phyloP scores from a whole-genome alignment of 257 asterid genomes.

The Datura wrightii region DNA sequence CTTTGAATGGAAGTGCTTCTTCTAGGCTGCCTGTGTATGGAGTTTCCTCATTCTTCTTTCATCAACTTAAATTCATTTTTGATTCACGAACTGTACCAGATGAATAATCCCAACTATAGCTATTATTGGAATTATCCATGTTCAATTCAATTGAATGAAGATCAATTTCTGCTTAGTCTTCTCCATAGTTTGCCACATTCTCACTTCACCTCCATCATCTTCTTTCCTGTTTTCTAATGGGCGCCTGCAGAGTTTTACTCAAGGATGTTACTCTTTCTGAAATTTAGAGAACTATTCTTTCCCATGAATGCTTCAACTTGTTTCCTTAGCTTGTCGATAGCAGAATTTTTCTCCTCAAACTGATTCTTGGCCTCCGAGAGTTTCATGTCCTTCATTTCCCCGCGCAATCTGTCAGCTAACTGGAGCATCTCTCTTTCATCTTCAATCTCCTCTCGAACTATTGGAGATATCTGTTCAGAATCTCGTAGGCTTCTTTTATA shows the following conservation, averaged over 20 bases:
- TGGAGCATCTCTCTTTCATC: conserved; percentile 71
- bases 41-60: conserved; percentile 53
- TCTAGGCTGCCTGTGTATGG: conserved; percentile 41
- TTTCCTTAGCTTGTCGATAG: conserved; percentile 70
- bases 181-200: conserved; percentile 49
- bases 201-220: conserved; percentile 58
- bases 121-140: conserved; percentile 46
- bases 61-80: conserved; percentile 41
- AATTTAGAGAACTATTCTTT: conserved; percentile 40
- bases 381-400: conserved; percentile 65
- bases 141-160: conserved; percentile 69
- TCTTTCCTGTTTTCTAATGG: conserved; percentile 45
- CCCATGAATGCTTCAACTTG: conserved; percentile 77
- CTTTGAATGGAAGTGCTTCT: conserved; percentile 55
- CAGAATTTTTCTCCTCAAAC: conserved; percentile 66
- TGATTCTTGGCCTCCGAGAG: conserved; percentile 62
- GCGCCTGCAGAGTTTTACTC: conserved; percentile 41
- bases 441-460: conserved; percentile 58
- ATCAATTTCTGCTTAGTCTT: conserved; percentile 66
- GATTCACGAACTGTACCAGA: conserved; percentile 41
- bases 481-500: conserved; percentile 45
- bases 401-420: conserved; percentile 60
- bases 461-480: conserved; percentile 40
- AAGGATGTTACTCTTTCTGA: conserved; percentile 17
- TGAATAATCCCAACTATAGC: conserved; percentile 45